Evolutionary conservation across 139 green algal species (phyloP), one percentile per base, ranked within the genome.

Genomic region (Tetradesmus lagerheimii): DNA sequence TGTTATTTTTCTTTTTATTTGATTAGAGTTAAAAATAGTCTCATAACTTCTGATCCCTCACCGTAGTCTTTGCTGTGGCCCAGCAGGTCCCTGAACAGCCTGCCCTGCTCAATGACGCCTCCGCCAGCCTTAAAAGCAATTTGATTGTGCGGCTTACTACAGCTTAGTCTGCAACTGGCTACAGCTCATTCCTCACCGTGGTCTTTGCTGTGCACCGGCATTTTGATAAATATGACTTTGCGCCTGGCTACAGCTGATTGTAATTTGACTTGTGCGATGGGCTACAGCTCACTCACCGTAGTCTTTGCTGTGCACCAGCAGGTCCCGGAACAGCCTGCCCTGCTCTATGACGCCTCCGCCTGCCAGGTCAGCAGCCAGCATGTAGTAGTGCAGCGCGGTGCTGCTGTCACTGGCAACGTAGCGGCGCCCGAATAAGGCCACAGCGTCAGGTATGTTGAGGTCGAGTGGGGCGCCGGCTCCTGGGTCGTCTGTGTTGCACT

Each of bases 311-410:
- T 95, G 90, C 29, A 90, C 93, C 80, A 97, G 92, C 89, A 97
- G 89, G 91, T 97, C 95, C 37, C 92, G 87, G 79, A 97, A 93
- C 53, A 97, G 90, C 80, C 90, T 83, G 64, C 92, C 95, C 92
- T 95, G 94, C 43, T 94, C 87, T 25, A 86, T 91, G 45, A 95
- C 85, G 71, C 89, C 90, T 62, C 89, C 91, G 1, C 89, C 91
- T 14, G 78, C 38, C n/a, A 91, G 64, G 16, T 81, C 92, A 18
- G 94, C 93, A 5, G 96, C 93, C 50, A 96, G 91, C 95, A 97
- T 97, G 90, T 96, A 97, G 93, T 98, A 98, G 80, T 97, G 91
- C 83, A 98, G 93, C 0, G 96, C 95, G 11, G 77, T 90, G 31
- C 39, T 90, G 84, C 83, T 92, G 64, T 89, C 85, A 38, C 41